These are phyloP conservation scores for Cokeromyces recurvatus DNA, from an alignment of 371 early-diverging fungal genomes.

Conservation along the genomic window DNA sequence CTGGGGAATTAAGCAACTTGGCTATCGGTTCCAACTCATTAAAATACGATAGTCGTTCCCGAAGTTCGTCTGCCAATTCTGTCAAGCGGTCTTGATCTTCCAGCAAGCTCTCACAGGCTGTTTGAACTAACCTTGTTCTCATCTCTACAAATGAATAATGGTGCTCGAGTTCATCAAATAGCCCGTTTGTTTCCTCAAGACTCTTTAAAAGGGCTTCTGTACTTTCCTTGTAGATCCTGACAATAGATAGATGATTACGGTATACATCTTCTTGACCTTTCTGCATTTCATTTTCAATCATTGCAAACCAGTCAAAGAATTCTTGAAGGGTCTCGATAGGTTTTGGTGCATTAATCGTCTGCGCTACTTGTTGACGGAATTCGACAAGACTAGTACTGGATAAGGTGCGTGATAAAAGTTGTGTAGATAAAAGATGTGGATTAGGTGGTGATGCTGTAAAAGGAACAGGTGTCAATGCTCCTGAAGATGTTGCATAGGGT, in stretches of 20 bases:
- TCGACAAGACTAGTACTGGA: too few relatives aligned
- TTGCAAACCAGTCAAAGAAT: conserved; percentile 89
- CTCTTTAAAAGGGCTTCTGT: conserved; percentile 58
- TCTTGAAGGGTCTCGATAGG: conserved; percentile 83
- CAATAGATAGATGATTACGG: conserved; percentile 52
- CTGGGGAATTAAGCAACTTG: conserved; percentile 73
- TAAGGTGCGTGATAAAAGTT: conserved; percentile 24
- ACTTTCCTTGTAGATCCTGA: conserved; percentile 44
- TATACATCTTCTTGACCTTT: conserved; percentile 82
- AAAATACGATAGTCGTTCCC: conserved; percentile 67
- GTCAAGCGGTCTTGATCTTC: conserved; percentile 65
- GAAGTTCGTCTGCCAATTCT: conserved; percentile 60
- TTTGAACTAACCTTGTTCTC: conserved; percentile 70
- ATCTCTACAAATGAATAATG: conserved; percentile 73
- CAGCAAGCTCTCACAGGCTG: conserved; percentile 74
- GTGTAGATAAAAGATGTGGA: conserved; percentile 24
- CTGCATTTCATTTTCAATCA: conserved; percentile 75
- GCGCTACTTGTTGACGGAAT: too few relatives aligned
- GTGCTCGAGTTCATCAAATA: conserved; percentile 56
- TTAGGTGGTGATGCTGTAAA: conserved; percentile 19
- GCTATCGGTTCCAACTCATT: conserved; percentile 78
- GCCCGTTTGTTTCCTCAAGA: conserved; percentile 42
- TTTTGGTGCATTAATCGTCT: conserved; percentile 31
- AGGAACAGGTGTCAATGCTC: conserved; percentile 33
- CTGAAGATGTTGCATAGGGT: conserved; percentile 29